These are phyloP conservation scores for Rhododendron williamsianum DNA, from an alignment of 148 eudicot genomes.

Conservation along the genomic window DNA sequence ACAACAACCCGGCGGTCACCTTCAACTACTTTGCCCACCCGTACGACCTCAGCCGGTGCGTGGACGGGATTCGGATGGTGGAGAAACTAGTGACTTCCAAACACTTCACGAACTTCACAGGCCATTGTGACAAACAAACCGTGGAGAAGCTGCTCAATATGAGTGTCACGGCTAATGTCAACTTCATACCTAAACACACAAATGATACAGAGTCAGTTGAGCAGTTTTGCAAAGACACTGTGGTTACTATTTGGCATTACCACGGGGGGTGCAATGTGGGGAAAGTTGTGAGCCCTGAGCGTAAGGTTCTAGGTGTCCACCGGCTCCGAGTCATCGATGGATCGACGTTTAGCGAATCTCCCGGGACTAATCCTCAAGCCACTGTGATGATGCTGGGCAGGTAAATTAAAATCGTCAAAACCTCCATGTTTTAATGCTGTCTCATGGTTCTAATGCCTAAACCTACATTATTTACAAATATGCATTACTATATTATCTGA, in stretches of 20 bases:
- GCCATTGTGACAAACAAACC: slow-evolving; percentile 25
- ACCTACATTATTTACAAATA: too few relatives aligned
- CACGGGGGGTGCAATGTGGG: slow-evolving; percentile 96
- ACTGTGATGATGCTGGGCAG: slow-evolving; percentile 98
- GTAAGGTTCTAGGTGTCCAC: slow-evolving; percentile 57
- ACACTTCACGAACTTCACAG: slow-evolving; percentile 38
- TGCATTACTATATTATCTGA: neutral
- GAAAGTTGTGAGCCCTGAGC: slow-evolving; percentile 52
- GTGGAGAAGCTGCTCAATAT: slow-evolving; percentile 52
- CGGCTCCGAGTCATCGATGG: slow-evolving; percentile 80
- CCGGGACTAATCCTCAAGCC: slow-evolving; percentile 98
- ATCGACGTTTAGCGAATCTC: slow-evolving; percentile 65
- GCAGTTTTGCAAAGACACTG: slow-evolving; percentile 89
- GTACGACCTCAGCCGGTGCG: slow-evolving; percentile 53
- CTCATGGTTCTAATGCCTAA: too few relatives aligned
- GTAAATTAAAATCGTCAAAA: slow-evolving; percentile 20
- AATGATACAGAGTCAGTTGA: slow-evolving; percentile 59
- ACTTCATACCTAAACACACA: slow-evolving; percentile 68
- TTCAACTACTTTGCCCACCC: slow-evolving; percentile 93
- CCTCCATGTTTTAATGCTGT: neutral
- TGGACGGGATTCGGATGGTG: slow-evolving; percentile 50
- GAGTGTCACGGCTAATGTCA: slow-evolving; percentile 71
- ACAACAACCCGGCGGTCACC: slow-evolving; percentile 67
- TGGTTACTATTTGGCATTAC: slow-evolving; percentile 92
- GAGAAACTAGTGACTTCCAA: slow-evolving; percentile 49